Conservation (phyloP, 148 eudicot species). For the Diospyros kaki region DNA sequence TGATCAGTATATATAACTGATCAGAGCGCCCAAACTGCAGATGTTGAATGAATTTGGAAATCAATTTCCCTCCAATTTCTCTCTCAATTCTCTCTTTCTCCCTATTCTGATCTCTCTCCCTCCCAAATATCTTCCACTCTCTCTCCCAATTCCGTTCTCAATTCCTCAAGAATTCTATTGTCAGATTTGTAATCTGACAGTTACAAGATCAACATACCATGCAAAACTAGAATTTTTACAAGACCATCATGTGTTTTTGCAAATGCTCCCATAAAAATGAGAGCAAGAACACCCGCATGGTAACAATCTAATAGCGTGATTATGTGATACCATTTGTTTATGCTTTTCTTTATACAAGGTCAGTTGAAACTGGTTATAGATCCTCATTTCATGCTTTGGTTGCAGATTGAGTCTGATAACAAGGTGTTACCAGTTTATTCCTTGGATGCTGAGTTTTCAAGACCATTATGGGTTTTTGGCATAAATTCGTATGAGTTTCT, state of each 20-base stretch:
- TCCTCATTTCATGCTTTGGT: constrained; percentile 1
- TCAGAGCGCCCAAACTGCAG: too few relatives aligned
- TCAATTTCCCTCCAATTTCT: too few relatives aligned
- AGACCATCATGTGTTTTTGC: neutral
- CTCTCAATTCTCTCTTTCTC: too few relatives aligned
- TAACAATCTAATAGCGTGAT: neutral
- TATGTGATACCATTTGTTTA: neutral
- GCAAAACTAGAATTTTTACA: too few relatives aligned
- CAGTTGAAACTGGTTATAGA: neutral
- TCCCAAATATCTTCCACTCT: too few relatives aligned
- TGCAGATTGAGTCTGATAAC: constrained; percentile 69
- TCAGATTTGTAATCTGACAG: too few relatives aligned
- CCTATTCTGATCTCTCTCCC: too few relatives aligned
- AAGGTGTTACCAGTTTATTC: constrained; percentile 61
- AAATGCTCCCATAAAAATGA: neutral
- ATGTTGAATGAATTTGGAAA: too few relatives aligned
- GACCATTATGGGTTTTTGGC: constrained; percentile 90
- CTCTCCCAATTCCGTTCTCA: too few relatives aligned
- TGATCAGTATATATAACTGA: too few relatives aligned
- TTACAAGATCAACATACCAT: too few relatives aligned
- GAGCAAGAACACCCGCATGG: neutral
- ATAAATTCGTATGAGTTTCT: constrained; percentile 71
- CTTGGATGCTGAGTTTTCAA: constrained; percentile 82
- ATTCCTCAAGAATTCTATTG: too few relatives aligned
- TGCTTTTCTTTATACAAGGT: neutral